phyloP scores from a whole-genome alignment of 169 alveolate species.

The Toxoplasma gondii region DNA sequence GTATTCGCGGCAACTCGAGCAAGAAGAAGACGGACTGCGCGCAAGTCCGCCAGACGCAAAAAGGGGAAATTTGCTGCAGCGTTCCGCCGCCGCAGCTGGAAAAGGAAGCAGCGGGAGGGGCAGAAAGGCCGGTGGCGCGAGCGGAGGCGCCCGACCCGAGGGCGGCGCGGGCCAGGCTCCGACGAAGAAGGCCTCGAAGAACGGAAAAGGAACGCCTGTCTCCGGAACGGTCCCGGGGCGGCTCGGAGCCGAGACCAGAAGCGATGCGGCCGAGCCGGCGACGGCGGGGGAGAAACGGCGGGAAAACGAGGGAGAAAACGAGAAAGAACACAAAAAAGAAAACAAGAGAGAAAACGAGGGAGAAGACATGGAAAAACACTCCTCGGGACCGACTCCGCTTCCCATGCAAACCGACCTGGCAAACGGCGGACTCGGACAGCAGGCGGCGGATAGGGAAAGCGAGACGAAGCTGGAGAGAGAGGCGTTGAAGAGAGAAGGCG shows the following conservation, averaged over 20 bases:
- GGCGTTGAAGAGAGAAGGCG: no score
- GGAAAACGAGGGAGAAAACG: no score
- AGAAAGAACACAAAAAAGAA: background rate
- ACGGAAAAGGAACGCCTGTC: background rate
- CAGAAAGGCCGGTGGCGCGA: background rate
- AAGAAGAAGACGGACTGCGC: conserved; percentile 20
- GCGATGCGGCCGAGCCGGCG: no score
- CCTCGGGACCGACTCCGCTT: no score
- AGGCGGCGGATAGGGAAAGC: no score
- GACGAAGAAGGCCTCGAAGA: background rate
- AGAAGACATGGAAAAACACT: no score
- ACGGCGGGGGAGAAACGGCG: no score
- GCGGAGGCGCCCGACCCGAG: no score
- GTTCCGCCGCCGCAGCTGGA: background rate
- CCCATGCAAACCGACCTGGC: no score
- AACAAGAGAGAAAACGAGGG: background rate
- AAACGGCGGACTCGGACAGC: no score
- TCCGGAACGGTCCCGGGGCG: background rate
- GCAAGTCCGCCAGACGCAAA: background rate
- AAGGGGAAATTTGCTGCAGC: background rate
- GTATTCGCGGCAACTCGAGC: conserved; percentile 43
- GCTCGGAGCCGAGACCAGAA: no score
- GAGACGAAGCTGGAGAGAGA: no score
- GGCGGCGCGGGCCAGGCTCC: background rate
- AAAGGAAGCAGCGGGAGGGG: background rate